Percentiles rank a stretch among this genome's conserved stretches.
Evolutionary conservation across 1,139 yeast genomes (phyloP).

Genomic region (Chernovozyma aurita): DNA sequence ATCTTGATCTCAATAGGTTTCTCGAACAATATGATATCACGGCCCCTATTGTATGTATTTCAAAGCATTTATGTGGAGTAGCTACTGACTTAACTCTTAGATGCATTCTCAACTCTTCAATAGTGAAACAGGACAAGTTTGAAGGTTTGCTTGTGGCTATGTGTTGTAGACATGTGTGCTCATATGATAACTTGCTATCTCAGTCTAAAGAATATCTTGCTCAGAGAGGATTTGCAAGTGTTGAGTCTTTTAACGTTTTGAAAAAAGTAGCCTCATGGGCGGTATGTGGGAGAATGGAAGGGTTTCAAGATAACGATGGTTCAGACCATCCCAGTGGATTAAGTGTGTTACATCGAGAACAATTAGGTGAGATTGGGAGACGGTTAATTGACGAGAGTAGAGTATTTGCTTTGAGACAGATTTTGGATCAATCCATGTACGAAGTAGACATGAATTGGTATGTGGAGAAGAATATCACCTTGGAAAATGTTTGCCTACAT

Average conservation of each 20-base stretch:
- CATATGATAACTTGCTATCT: constrained; percentile 46
- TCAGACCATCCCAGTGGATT: constrained; percentile 37
- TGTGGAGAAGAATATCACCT: constrained; percentile 51
- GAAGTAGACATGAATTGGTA: constrained; percentile 54
- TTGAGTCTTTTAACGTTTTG: constrained; percentile 47
- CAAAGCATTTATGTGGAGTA: constrained; percentile 90
- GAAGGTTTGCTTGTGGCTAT: constrained; percentile 77
- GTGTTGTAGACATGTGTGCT: constrained; percentile 91
- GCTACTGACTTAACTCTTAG: constrained; percentile 84
- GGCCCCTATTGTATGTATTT: constrained; percentile 51
- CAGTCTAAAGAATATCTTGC: constrained; percentile 42
- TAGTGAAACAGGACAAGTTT: constrained; percentile 18
- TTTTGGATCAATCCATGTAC: constrained; percentile 23
- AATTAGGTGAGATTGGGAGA: constrained; percentile 63
- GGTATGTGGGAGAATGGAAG: constrained; percentile 57
- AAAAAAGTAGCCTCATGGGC: constrained; percentile 84
- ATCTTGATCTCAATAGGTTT: constrained; percentile 51
- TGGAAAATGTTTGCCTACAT: constrained; percentile 59
- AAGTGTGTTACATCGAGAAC: constrained; percentile 43
- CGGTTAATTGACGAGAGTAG: constrained; percentile 60
- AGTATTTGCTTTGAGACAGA: constrained; percentile 38
- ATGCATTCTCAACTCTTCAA: constrained; percentile 49
- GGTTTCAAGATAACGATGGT: constrained; percentile 21
- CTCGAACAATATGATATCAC: constrained; percentile 20
- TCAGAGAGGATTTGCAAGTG: constrained; percentile 24